Conservation (phyloP, 129 eudicot species). For the Centrapalus pauciflorus region DNA sequence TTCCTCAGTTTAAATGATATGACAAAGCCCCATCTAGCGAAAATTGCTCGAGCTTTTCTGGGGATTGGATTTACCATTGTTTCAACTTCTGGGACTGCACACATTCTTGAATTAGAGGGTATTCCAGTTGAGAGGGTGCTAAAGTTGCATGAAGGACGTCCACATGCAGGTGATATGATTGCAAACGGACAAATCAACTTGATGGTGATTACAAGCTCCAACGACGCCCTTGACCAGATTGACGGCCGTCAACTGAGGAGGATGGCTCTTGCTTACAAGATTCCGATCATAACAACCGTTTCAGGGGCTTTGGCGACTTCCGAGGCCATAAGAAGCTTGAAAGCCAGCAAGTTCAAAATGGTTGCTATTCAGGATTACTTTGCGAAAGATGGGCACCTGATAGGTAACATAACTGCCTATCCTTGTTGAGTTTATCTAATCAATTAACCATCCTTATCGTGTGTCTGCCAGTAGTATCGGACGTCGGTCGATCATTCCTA, state of each 20-base stretch:
- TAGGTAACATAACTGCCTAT: constrained; percentile 6
- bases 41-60: constrained; percentile 69
- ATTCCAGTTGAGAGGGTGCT: constrained; percentile 78
- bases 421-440: background rate
- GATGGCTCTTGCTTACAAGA: constrained; percentile 89
- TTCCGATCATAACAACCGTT: constrained; percentile 85
- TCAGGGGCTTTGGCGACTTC: constrained; percentile 92
- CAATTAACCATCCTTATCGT: no score
- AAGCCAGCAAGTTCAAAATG: constrained; percentile 54
- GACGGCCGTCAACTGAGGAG: constrained; percentile 84
- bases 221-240: constrained; percentile 74
- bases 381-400: constrained; percentile 3
- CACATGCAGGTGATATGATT: constrained; percentile 87
- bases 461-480: no score
- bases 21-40: constrained; percentile 66
- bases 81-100: constrained; percentile 90
- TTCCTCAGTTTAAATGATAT: constrained; percentile 82
- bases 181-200: constrained; percentile 84
- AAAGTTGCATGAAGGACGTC: constrained; percentile 95
- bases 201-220: constrained; percentile 91
- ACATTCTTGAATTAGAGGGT: constrained; percentile 69
- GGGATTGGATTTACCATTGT: constrained; percentile 60
- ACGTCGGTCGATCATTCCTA: no score
- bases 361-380: constrained; percentile 93
- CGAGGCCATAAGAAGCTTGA: constrained; percentile 78